Evolutionary conservation across 2,329 filamentous ascomycete species (phyloP), one percentile per base, ranked within the genome.

Genomic region (Fusarium oxysporum): DNA sequence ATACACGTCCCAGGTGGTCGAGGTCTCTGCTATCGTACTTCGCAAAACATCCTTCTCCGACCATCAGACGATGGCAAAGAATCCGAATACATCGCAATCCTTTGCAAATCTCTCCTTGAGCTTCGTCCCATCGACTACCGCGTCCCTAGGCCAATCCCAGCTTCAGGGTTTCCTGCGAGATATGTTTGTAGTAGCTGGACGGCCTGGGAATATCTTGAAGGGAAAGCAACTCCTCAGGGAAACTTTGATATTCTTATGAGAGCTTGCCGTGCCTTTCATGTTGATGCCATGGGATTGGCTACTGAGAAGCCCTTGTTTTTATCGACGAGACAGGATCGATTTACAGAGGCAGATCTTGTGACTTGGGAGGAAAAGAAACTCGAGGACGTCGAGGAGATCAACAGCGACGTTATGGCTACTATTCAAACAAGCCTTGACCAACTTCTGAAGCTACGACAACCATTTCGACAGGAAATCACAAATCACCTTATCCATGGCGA

Each of bases 401-500:
- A 58, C 44, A 8, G 5, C 3, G 16, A 51, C 4, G 35, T 66
- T 21, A 33, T 66, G 21, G 48, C 32, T 13, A 37, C 30, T 6
- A 13, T 65, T 4, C 17, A 64, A 4, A 37, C 63, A n/a, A 40
- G 17, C 5, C 58, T 63, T 8, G 16, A 14, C 2, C 48, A 38
- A 1, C 37, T 65, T 7, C n/a, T n/a, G 1, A 3, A 25, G 3
- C 21, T 65, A 19, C 23, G n/a, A 12, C 37, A 32, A 2, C 41
- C 60, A 8, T n/a, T 65, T 1, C 32, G 25, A 9, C 2, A 23
- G 10, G 11, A 44, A 5, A 9, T 50, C 6, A n/a, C 10, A 11
- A 65, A 28, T 2, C 68, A 70, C 9, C 50, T 69, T 3, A 58
- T 70, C 5, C 65, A 69, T 10, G 65, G 68, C 4, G 60, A 70